These are phyloP conservation scores for Penicillium brevicompactum DNA, from an alignment of 2,329 filamentous ascomycete genomes.

Conservation along the genomic window DNA sequence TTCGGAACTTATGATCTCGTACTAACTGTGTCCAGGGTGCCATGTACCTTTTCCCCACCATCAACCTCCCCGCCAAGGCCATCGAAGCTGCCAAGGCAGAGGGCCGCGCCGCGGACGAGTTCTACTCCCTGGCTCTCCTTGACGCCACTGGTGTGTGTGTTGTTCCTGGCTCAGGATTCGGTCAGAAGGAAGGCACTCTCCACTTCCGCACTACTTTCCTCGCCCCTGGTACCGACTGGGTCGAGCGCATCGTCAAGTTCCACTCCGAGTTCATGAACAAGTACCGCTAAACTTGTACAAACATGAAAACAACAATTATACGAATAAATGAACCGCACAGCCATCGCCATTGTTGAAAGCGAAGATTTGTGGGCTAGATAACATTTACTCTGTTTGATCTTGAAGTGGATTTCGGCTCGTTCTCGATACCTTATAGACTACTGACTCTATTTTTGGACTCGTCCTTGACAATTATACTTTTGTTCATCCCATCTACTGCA, in stretches of 20 bases:
- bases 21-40: slow-evolving; percentile 62
- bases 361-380: background rate
- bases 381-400: background rate
- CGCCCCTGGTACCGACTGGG: slow-evolving; percentile 94
- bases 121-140: slow-evolving; percentile 88
- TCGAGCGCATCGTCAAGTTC: slow-evolving; percentile 82
- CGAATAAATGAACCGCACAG: background rate
- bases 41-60: slow-evolving; percentile 99
- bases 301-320: background rate
- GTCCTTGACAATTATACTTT: background rate
- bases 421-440: slow-evolving; percentile 12
- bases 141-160: slow-evolving; percentile 95
- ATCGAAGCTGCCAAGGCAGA: slow-evolving; percentile 73
- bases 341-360: background rate
- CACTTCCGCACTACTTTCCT: slow-evolving; percentile 98
- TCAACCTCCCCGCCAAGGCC: slow-evolving; percentile 76
- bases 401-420: slow-evolving; percentile 1
- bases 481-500: background rate
- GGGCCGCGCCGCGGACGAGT: slow-evolving; percentile 79
- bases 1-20: background rate
- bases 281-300: slow-evolving; percentile 47
- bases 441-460: slow-evolving; percentile 8
- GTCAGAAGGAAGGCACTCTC: slow-evolving; percentile 85
- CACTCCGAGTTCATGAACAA: slow-evolving; percentile 89
- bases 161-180: slow-evolving; percentile 89